Evolutionary conservation across 192 early-diverging fungal genomes (phyloP).

Genomic region (Funneliformis geosporum): DNA sequence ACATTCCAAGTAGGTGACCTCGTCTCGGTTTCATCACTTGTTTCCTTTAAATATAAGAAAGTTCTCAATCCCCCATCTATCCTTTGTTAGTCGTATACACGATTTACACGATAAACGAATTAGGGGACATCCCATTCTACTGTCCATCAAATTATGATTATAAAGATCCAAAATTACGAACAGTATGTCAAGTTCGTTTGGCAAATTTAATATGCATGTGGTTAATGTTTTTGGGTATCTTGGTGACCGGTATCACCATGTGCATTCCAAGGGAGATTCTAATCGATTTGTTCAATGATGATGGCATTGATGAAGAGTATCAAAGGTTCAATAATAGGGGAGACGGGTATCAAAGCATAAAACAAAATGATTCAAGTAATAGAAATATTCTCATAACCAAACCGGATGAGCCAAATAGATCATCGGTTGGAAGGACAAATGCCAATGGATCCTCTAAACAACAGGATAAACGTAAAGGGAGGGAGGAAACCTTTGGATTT

Average conservation of each 20-base stretch:
- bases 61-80: not conserved
- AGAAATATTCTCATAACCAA: not conserved
- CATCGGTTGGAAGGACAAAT: not conserved
- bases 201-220: slow-evolving; percentile 21
- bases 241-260: not conserved
- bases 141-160: slow-evolving; percentile 10
- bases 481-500: not conserved
- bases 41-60: not conserved
- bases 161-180: not conserved
- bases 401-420: not conserved
- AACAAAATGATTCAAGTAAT: not conserved
- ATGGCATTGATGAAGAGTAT: not conserved
- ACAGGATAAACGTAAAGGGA: not conserved
- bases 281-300: not conserved
- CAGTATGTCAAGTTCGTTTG: not conserved
- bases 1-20: not conserved
- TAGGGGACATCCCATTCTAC: slow-evolving; percentile 10
- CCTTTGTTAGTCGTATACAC: not conserved
- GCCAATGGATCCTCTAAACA: not conserved
- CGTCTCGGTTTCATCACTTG: not conserved
- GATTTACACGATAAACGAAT: not conserved
- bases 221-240: not conserved
- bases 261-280: not conserved
- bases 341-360: not conserved
- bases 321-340: not conserved